Conservation (phyloP, 257 asterid species). For the Lycium barbarum region DNA sequence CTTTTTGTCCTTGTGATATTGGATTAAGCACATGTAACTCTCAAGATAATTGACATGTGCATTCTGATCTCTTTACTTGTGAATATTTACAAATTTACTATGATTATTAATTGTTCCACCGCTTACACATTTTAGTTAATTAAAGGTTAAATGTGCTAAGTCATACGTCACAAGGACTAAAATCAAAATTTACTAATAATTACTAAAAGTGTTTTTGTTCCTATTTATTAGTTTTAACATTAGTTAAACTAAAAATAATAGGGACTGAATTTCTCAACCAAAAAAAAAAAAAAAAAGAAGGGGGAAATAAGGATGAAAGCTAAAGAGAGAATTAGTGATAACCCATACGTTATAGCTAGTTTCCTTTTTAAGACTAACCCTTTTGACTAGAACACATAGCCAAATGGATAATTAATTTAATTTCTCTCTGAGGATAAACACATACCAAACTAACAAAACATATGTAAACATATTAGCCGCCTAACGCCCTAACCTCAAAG, state of each 20-base stretch:
- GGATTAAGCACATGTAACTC: not conserved
- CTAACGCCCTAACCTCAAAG: not conserved
- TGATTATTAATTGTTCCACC: not conserved
- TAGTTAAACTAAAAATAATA: no score
- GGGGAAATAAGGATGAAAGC: not conserved
- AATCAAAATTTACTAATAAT: not conserved
- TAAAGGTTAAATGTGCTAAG: not conserved
- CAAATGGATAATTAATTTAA: not conserved
- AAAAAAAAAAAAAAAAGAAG: no score
- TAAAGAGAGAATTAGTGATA: not conserved
- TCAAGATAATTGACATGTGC: not conserved
- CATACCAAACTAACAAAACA: constrained; percentile 3
- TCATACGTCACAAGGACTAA: not conserved
- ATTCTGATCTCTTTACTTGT: not conserved
- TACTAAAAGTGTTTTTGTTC: not conserved
- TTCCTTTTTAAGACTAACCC: not conserved
- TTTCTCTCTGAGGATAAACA: not conserved
- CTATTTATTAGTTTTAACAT: not conserved
- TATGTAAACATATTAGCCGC: not conserved
- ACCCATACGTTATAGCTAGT: no score
- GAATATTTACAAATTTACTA: not conserved
- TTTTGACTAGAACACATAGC: not conserved
- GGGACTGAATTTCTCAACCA: not conserved
- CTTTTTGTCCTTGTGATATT: no score
- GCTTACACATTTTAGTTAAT: not conserved